A percentile compares a stretch with the other conserved stretches of the same genome.
Evolutionary conservation across 257 asterid species (phyloP).

Genomic region (Solanum megistacrolobum): DNA sequence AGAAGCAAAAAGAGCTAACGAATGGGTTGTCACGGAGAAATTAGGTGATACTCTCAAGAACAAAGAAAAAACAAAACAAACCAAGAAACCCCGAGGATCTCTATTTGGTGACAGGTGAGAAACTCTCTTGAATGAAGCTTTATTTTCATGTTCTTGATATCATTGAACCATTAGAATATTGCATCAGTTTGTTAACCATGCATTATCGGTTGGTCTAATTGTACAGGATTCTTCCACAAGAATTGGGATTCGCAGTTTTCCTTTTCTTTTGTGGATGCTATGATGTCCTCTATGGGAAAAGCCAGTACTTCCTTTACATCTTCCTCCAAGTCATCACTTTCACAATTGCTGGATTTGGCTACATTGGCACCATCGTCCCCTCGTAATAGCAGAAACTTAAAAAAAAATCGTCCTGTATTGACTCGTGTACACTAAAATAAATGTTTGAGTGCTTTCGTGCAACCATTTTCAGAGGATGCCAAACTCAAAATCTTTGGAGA

Average conservation of each 20-base stretch:
- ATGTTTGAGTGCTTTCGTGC: neutral
- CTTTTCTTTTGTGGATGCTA: conserved; percentile 51
- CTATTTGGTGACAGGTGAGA: conserved; percentile 41
- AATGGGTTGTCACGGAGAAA: conserved; percentile 70
- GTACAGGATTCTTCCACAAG: conserved; percentile 40
- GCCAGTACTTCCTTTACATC: conserved; percentile 45
- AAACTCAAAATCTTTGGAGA: neutral
- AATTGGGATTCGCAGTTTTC: conserved; percentile 44
- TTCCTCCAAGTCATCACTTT: conserved; percentile 50
- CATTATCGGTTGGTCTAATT: neutral
- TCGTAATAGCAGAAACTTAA: neutral
- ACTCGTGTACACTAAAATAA: neutral
- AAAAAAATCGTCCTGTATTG: neutral
- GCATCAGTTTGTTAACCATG: neutral
- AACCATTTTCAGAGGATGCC: neutral
- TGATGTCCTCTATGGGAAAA: conserved; percentile 47
- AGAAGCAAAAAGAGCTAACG: conserved; percentile 53
- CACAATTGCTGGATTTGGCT: conserved; percentile 52
- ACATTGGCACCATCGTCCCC: conserved; percentile 40
- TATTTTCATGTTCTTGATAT: neutral
- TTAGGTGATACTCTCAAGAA: conserved; percentile 43
- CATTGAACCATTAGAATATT: neutral
- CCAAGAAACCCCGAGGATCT: conserved; percentile 21
- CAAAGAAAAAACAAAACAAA: conserved; percentile 20
- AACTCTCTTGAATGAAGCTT: neutral